A percentile compares a stretch with the other conserved stretches of the same genome.
Evolutionary conservation across 495 filamentous ascomycete species (phyloP).

Genomic region (Xylaria bambusicola): DNA sequence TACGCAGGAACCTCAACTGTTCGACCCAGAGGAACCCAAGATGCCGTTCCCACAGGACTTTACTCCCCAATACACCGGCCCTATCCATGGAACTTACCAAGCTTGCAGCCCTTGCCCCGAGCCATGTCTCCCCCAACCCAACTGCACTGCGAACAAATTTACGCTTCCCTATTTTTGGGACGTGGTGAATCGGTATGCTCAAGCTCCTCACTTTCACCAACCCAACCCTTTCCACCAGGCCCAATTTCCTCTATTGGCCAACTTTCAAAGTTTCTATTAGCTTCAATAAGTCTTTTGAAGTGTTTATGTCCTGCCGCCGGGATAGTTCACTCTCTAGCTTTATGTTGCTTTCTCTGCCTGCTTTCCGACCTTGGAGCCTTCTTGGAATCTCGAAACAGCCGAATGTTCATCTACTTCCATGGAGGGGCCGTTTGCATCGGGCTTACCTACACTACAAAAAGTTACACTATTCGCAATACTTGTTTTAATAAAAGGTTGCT

Average conservation of each 20-base stretch:
- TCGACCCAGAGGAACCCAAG: conserved; percentile 43
- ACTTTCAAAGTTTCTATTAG: conserved; percentile 54
- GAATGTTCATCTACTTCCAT: conserved; percentile 8
- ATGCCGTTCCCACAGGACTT: conserved; percentile 44
- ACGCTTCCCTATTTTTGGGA: conserved; percentile 48
- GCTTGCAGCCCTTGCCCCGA: conserved; percentile 32
- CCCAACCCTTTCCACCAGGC: conserved; percentile 51
- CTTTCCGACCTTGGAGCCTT: not conserved
- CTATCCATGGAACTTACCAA: conserved; percentile 25
- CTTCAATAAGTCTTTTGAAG: conserved; percentile 17
- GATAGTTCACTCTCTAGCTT: conserved; percentile 23
- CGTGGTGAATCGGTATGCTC: conserved; percentile 42
- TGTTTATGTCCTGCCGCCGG: conserved; percentile 9
- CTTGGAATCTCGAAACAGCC: not conserved
- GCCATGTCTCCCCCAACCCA: conserved; percentile 32
- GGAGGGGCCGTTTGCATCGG: not conserved
- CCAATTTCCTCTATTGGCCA: conserved; percentile 47
- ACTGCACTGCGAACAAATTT: conserved; percentile 41
- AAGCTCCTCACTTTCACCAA: conserved; percentile 42
- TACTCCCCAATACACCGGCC: conserved; percentile 38
- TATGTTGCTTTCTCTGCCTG: conserved; percentile 24
- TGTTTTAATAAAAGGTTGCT: conserved; percentile 15
- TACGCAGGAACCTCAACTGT: conserved; percentile 43
- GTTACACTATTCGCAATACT: conserved; percentile 1
- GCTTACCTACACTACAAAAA: conserved; percentile 10